These are phyloP conservation scores for Acanthamoeba healyi DNA, from an alignment of 208 protist species.

Conservation along the genomic window DNA sequence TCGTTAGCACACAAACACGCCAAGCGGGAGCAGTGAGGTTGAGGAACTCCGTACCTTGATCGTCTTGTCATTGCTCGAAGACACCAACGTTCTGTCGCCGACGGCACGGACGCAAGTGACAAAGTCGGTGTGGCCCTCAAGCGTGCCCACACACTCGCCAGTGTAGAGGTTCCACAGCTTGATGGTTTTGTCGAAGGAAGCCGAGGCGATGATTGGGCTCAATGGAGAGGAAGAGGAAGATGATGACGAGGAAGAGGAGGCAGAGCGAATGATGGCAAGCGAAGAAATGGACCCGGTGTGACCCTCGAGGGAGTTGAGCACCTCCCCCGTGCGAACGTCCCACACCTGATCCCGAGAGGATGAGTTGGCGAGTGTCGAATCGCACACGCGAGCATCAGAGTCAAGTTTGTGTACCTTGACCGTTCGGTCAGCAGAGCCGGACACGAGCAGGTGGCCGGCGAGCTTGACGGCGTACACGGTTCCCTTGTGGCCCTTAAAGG, in stretches of 20 bases:
- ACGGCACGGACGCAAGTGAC: slow-evolving; percentile 64
- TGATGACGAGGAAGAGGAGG: not conserved
- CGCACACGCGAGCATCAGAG: not conserved
- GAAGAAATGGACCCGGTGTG: slow-evolving; percentile 71
- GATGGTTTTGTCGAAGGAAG: slow-evolving; percentile 66
- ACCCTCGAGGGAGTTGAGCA: slow-evolving; percentile 65
- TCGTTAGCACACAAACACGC: not conserved
- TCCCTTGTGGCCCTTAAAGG: slow-evolving; percentile 69
- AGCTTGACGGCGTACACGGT: slow-evolving; percentile 75
- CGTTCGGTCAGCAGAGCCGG: slow-evolving; percentile 69
- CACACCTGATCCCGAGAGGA: not conserved
- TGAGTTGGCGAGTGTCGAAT: not conserved
- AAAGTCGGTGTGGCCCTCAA: slow-evolving; percentile 71
- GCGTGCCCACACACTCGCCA: slow-evolving; percentile 62
- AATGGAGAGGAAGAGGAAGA: not conserved
- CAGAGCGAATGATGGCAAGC: not conserved
- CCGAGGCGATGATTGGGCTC: slow-evolving; percentile 17
- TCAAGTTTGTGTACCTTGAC: slow-evolving; percentile 18
- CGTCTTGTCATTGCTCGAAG: slow-evolving; percentile 70
- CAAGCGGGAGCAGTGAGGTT: too few species aligned
- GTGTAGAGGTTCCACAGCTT: slow-evolving; percentile 73
- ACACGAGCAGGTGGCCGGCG: slow-evolving; percentile 42
- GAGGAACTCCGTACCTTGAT: slow-evolving; percentile 49
- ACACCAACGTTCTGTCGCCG: slow-evolving; percentile 49
- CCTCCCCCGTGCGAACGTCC: slow-evolving; percentile 63